phyloP scores from a whole-genome alignment of 2,329 filamentous ascomycete species.

The Myriosclerotinia duriaeana region DNA sequence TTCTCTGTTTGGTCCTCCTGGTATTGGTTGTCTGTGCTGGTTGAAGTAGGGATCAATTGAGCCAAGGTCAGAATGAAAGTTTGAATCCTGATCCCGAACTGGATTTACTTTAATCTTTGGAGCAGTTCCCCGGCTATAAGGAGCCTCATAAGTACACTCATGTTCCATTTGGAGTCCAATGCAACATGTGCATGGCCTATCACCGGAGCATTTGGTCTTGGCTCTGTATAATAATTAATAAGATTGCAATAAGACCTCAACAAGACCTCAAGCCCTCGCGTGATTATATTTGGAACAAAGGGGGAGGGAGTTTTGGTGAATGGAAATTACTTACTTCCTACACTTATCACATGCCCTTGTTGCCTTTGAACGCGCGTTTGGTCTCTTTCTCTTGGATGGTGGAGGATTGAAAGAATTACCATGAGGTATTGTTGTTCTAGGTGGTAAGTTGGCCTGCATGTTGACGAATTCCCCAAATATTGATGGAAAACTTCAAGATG shows the following conservation, averaged over 20 bases:
- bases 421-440: neutral
- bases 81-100: neutral
- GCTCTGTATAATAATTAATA: constrained; percentile 32
- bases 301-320: neutral
- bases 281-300: neutral
- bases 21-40: neutral
- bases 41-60: neutral
- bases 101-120: neutral
- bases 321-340: constrained; percentile 45
- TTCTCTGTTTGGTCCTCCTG: too few species aligned
- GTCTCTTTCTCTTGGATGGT: neutral
- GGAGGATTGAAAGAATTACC: too few species aligned
- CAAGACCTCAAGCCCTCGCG: neutral
- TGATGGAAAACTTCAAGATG: neutral
- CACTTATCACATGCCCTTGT: constrained; percentile 50
- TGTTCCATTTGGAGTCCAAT: neutral
- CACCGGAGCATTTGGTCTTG: constrained; percentile 45
- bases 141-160: neutral
- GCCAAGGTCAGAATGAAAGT: neutral
- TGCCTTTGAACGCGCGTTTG: constrained; percentile 38
- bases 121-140: neutral
- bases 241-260: neutral
- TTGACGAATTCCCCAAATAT: neutral
- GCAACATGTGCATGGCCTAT: constrained; percentile 44
- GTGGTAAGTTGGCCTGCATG: neutral